Base-by-base conservation (phyloP, 768 basidiomycete species). In the Wakefieldia striispora region DNA sequence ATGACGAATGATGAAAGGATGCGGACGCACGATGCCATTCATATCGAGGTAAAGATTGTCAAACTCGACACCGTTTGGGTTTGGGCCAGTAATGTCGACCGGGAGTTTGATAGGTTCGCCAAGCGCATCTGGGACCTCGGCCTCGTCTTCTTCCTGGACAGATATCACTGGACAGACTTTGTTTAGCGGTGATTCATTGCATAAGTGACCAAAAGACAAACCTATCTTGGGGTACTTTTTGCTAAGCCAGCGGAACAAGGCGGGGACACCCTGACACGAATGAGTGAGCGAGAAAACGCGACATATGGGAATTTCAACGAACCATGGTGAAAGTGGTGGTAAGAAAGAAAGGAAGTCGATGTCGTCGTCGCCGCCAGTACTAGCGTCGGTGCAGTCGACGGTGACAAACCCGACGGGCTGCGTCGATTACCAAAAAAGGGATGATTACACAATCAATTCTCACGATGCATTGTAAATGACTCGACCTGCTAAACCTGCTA, bases 151-250 rank as follows among this genome's bases (percentile, higher is more conserved):
- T 69, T 97, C 95, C 33, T 80, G 72, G 2, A 97, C 95, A 14
- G 86, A 81, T 57, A 71, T 72, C 59, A 90, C 90, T 93, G 34
- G 49, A 17, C 9, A 35, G 7, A 31, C 51, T 34, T 5, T 19
- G 7, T 11, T 54, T 4, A 51, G 35, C 1, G 24, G 36, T 17
- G 20, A 34, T 1, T 3, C 9, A 19, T 29, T 29, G 8, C 1
- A 26, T 38, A 26, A 45, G 11, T 13, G 10, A 6, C n/a, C 10
- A 37, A 3, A 14, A 12, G 21, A 75, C 85, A 46, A 50, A 90
- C 93, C 84, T 62, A 95, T 97, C 79, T 92, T 97, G 44, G 95
- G 94, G 68, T 99, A 99, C 71, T 97, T 97, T 76, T 88, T 95
- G 68, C 93, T 97, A 51, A 98, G 79, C 95, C 95, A 99, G 65